Evolutionary conservation across 176 grass and related monocot genomes (phyloP), one percentile per base, ranked within the genome.

Genomic region (Zoysia japonica): DNA sequence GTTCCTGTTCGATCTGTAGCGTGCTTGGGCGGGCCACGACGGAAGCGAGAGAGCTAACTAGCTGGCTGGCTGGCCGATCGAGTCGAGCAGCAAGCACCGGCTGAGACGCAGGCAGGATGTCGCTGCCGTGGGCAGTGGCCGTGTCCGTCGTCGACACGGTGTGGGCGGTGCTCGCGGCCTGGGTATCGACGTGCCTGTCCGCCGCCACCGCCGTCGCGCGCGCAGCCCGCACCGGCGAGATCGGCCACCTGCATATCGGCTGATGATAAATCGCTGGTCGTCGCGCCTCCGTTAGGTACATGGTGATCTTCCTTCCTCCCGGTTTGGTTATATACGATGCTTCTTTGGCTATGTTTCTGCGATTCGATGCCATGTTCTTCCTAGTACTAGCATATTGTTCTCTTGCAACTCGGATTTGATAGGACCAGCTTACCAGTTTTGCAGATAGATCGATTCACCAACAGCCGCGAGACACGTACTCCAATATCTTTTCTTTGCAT

Each of bases 181-280:
- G 94, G 94, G 82, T 94, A 44, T 88, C 87, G 8, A 63, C 83
- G 16, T 97, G 94, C 74, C 14, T 97, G 42, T 48, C 72, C 16
- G 82, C 89, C 48, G 94, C 94, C 53, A 11, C 78, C 76, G 94
- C 83, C 74, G 87, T 92, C 72, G 91, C 87, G 17, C 82, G 80
- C 47, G 89, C 83, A n/a, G 47, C 90, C 43, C 76, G 89, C 20
- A 68, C 65, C 62, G 89, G 85, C 39, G 81, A 89, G 52, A 65
- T 88, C 48, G 80, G 69, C 4, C 51, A 78, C 52, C 64, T 93
- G 57, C 83, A 84, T 39, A 36, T 87, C 28, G 82, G 61, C 15
- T 87, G 70, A 93, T 11, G 28, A 28, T 28, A 28, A 28, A 28
- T 28, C 28, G 28, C 28, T 28, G 28, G 28, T 28, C 28, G 28